These are phyloP conservation scores for Helicostylum pulchrum DNA, from an alignment of 192 early-diverging fungal genomes.

Conservation along the genomic window DNA sequence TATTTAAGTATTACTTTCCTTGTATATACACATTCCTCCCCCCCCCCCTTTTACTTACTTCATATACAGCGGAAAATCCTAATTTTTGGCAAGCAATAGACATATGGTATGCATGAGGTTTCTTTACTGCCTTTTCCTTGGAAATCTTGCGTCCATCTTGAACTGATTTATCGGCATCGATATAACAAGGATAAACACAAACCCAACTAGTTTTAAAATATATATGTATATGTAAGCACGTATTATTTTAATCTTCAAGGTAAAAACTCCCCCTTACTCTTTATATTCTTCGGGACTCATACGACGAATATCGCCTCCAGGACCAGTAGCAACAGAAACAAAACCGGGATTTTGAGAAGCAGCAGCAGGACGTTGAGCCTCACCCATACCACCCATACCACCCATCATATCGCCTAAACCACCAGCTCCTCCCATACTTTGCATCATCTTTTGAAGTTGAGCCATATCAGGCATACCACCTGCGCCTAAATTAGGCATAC, in stretches of 20 bases:
- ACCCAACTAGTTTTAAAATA: slow-evolving; percentile 55
- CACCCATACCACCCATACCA: not conserved
- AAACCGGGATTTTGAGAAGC: not conserved
- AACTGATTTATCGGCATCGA: slow-evolving; percentile 58
- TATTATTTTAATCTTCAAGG: not conserved
- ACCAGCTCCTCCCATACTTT: not conserved
- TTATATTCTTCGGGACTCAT: slow-evolving; percentile 32
- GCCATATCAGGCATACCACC: slow-evolving; percentile 15
- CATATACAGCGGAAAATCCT: slow-evolving; percentile 59
- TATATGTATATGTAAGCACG: not conserved
- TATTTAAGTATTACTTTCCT: not conserved
- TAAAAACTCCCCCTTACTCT: slow-evolving; percentile 19
- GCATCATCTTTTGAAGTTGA: slow-evolving; percentile 18
- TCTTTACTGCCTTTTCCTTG: slow-evolving; percentile 46
- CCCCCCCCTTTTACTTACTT: slow-evolving; percentile 41
- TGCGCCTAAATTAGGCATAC: not conserved
- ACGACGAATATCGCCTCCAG: slow-evolving; percentile 20
- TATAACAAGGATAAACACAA: slow-evolving; percentile 71
- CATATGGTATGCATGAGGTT: slow-evolving; percentile 62
- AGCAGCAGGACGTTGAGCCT: not conserved
- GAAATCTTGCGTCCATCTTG: slow-evolving; percentile 61
- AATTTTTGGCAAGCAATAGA: slow-evolving; percentile 58
- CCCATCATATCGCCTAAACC: slow-evolving; percentile 10
- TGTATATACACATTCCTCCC: too few species aligned
- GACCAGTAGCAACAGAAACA: slow-evolving; percentile 14